Evolutionary conservation across 2,329 filamentous ascomycete genomes (phyloP).

Genomic region (Pseudogymnoascus sp.): DNA sequence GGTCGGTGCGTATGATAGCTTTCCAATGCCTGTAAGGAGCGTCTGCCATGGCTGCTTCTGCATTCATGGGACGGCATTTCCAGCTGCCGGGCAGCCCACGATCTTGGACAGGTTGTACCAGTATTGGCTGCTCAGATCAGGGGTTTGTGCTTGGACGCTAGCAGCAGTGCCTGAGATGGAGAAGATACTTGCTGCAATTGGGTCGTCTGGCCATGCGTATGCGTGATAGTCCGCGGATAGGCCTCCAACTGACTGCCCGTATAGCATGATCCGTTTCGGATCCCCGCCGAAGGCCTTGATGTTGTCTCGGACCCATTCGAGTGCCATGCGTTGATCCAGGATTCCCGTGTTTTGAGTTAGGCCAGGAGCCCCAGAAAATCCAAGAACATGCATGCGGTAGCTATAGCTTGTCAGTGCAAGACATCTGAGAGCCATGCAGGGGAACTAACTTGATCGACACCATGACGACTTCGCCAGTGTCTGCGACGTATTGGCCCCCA

Average conservation of each 20-base stretch:
- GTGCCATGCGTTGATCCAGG: constrained; percentile 48
- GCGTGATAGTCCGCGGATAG: constrained; percentile 18
- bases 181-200: constrained; percentile 23
- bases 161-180: constrained; percentile 27
- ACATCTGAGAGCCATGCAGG: background rate
- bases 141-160: constrained; percentile 19
- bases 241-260: constrained; percentile 23
- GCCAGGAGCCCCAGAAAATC: constrained; percentile 13
- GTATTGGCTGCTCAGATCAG: constrained; percentile 10
- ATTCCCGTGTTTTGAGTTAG: constrained; percentile 35
- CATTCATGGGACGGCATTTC: constrained; percentile 18
- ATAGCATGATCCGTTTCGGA: constrained; percentile 24
- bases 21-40: constrained; percentile 20
- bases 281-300: constrained; percentile 51
- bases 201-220: constrained; percentile 18
- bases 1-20: constrained; percentile 19
- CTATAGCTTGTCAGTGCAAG: constrained; percentile 22
- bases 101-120: constrained; percentile 23
- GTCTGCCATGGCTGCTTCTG: constrained; percentile 20
- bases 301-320: constrained; percentile 51
- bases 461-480: constrained; percentile 36
- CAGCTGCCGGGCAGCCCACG: constrained; percentile 22
- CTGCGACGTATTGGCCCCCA: constrained; percentile 36
- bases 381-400: constrained; percentile 32
- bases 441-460: constrained; percentile 39